Conservation (phyloP, 1,139 yeast genomes). For the Hyphopichia wangnamkhiaoensis region DNA sequence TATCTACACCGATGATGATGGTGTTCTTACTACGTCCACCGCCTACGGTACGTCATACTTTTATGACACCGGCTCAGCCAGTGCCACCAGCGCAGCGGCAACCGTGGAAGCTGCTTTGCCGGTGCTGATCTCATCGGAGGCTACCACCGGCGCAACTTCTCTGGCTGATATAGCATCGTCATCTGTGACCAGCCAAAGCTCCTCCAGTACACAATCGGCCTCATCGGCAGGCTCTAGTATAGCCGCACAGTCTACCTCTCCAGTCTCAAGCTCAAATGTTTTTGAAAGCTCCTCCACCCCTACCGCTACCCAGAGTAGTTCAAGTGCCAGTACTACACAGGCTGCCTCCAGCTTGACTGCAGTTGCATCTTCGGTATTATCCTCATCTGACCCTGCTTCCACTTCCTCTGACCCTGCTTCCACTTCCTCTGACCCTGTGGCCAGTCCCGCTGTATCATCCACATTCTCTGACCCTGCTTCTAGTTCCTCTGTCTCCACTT, state of each 20-base stretch:
- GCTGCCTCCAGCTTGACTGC: not conserved
- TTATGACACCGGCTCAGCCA: slow-evolving; percentile 8
- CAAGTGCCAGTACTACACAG: not conserved
- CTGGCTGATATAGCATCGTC: not conserved
- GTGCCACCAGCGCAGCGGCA: slow-evolving; percentile 10
- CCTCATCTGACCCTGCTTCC: slow-evolving; percentile 3
- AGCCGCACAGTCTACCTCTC: not conserved
- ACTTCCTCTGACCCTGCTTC: slow-evolving; percentile 2
- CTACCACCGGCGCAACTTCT: slow-evolving; percentile 5
- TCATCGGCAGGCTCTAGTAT: no score
- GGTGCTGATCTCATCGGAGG: slow-evolving; percentile 1
- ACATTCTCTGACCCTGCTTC: slow-evolving; percentile 1
- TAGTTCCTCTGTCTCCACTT: no score
- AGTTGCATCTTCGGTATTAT: slow-evolving; percentile 1
- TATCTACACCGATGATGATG: slow-evolving; percentile 32
- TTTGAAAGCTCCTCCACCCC: slow-evolving; percentile 5
- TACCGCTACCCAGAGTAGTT: not conserved
- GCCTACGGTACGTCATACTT: slow-evolving; percentile 25
- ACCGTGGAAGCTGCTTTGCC: slow-evolving; percentile 5
- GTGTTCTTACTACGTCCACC: slow-evolving; percentile 35
- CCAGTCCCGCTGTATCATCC: no score
- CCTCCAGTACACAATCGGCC: not conserved
- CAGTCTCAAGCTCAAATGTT: slow-evolving; percentile 4
- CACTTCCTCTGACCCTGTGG: slow-evolving; percentile 4
- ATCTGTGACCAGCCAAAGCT: slow-evolving; percentile 1